phyloP scores from a whole-genome alignment of 345 rosid genomes.

The Pseudoturritis turrita region DNA sequence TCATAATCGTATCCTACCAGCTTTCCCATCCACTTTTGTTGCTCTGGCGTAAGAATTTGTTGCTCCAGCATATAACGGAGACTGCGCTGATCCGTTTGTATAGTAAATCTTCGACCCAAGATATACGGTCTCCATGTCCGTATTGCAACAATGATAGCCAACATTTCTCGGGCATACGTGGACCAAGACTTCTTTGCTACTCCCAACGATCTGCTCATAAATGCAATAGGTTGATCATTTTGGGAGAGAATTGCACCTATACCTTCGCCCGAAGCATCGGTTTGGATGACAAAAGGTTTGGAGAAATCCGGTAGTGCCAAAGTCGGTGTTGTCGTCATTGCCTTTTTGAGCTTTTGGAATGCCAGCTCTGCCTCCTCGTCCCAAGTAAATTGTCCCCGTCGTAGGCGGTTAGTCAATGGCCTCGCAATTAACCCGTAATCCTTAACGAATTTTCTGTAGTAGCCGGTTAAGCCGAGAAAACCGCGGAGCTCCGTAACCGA shows the following conservation, averaged over 20 bases:
- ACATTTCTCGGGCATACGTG: neutral
- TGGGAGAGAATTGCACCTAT: neutral
- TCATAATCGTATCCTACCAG: neutral
- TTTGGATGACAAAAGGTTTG: neutral
- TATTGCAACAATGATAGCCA: neutral
- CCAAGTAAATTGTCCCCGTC: neutral
- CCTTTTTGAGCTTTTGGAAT: neutral
- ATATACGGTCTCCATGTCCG: neutral
- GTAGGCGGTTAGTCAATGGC: neutral
- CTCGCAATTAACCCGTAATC: neutral
- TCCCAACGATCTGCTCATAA: neutral
- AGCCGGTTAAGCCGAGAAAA: neutral
- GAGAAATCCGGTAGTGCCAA: neutral
- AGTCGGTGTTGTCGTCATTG: neutral
- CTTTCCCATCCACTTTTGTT: neutral
- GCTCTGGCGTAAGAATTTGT: neutral
- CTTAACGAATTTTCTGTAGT: neutral
- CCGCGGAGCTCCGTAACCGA: neutral
- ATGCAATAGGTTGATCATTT: neutral
- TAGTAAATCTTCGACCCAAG: neutral
- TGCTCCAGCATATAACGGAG: neutral
- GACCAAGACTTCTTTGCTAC: neutral
- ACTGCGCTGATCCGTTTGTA: neutral
- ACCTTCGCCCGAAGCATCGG: neutral
- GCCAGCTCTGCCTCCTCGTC: neutral